Percentiles rank a stretch among this genome's conserved stretches.
Evolutionary conservation across 768 basidiomycete species (phyloP).

Genomic region (Collybiopsis confluens): DNA sequence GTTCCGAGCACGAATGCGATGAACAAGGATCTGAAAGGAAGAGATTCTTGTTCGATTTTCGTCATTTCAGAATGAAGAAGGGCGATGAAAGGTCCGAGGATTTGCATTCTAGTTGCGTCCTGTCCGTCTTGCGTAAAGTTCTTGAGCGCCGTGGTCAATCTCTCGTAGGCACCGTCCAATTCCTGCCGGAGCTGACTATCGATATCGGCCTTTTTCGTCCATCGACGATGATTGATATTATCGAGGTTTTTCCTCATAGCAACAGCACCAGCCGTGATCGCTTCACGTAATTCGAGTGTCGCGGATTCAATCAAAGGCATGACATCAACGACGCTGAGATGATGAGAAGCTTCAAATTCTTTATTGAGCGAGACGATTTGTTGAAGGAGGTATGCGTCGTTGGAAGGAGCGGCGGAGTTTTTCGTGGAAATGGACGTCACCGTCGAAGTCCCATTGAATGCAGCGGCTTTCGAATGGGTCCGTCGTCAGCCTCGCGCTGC

Average conservation of each 20-base stretch:
- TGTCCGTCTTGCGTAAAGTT: conserved; percentile 22
- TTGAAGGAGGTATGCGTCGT: conserved; percentile 33
- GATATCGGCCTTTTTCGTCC: conserved; percentile 15
- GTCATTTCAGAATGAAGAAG: conserved; percentile 26
- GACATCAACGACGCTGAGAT: conserved; percentile 28
- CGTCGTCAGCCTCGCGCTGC: background rate
- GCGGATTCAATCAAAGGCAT: conserved; percentile 28
- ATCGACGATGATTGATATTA: conserved; percentile 31
- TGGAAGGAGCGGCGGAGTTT: conserved; percentile 6
- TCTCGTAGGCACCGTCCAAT: conserved; percentile 22
- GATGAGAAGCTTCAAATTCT: conserved; percentile 22
- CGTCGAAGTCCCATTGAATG: background rate
- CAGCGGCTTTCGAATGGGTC: background rate
- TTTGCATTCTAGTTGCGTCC: conserved; percentile 23
- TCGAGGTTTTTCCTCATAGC: conserved; percentile 22
- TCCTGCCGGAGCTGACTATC: conserved; percentile 15
- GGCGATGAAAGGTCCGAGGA: conserved; percentile 40
- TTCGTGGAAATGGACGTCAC: background rate
- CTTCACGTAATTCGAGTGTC: conserved; percentile 29
- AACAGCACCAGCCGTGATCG: conserved; percentile 21
- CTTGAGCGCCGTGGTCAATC: conserved; percentile 20
- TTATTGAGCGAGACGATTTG: conserved; percentile 23
- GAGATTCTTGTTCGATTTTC: background rate
- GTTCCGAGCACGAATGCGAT: conserved; percentile 46
- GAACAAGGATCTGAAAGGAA: conserved; percentile 40